Evolutionary conservation across 169 alveolate species (phyloP), one percentile per base, ranked within the genome.

Genomic region (Plasmodium berghei): DNA sequence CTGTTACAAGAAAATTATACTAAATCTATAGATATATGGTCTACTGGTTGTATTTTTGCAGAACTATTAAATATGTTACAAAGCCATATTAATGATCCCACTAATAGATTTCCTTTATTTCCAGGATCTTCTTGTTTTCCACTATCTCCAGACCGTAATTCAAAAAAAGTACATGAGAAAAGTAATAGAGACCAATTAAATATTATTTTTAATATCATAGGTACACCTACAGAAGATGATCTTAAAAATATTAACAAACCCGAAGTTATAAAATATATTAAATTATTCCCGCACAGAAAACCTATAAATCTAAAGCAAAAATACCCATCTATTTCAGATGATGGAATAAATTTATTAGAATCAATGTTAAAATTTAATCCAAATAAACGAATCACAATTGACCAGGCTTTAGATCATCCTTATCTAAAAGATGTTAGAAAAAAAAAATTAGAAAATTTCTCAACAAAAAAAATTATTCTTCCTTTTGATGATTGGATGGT

Each of bases 11-110:
- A 98, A 73, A 98, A 97, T 92, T 99, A 99, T 94, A 98, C 99
- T 14, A 98, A 97, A 62, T 99, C 99, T 16, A 98, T 98, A 24
- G 99, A 99, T 90, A 98, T 99, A 55, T 99, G 99, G 99, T 96
- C 99, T 3, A 95, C 97, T 14, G 99, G 99, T 9, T 98, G 99
- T 87, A 98, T 98, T 24, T 97, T 97, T 87, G 99, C 98, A 3
- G 99, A 98, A 89, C 94, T 98, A 28, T 91, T 98, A 72, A 97
- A 94, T 62, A 97, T 97, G 99, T 90, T 97, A 89, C 96, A 97
- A 87, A 98, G 95, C 88, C 98, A 98, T 91, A 97, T 96, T 9
- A 96, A 98, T 14, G 97, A 97, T 66, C 97, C 97, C 61, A 92
- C 97, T 59, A 99, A 98, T 59, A 90, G 99, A 85, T 95, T 98